Evolutionary conservation across 1,139 yeast species (phyloP).

Genomic region (Saccharomyces hybrid): DNA sequence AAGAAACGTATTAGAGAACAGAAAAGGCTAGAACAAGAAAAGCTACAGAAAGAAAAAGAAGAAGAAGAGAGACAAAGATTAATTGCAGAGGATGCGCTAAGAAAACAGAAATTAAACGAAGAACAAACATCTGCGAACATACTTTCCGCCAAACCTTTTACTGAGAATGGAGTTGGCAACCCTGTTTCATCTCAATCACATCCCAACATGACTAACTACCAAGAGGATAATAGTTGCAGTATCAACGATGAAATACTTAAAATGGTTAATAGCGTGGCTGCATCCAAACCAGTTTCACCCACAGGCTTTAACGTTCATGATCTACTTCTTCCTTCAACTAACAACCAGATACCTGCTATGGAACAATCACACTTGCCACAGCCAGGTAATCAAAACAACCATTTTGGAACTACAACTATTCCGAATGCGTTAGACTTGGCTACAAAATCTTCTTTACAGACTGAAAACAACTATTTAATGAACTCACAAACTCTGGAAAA

Average conservation of each 20-base stretch:
- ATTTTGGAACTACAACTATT: not conserved
- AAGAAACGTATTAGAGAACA: constrained; percentile 38
- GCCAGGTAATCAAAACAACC: not conserved
- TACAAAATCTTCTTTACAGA: not conserved
- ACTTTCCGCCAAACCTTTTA: not conserved
- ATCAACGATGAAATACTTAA: constrained; percentile 24
- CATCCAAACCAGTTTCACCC: constrained; percentile 14
- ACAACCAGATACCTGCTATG: not conserved
- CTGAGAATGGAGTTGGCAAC: not conserved
- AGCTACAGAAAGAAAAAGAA: constrained; percentile 30
- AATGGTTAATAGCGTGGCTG: constrained; percentile 26
- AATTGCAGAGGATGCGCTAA: constrained; percentile 31
- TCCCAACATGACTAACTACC: constrained; percentile 2
- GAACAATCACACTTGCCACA: not conserved
- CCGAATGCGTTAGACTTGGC: not conserved
- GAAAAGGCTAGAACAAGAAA: constrained; percentile 37
- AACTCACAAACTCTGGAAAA: not conserved
- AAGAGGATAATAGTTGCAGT: constrained; percentile 2
- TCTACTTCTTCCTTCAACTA: constrained; percentile 9
- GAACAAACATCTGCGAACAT: not conserved
- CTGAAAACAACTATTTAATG: not conserved
- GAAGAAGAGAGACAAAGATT: constrained; percentile 24
- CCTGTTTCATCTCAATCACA: not conserved
- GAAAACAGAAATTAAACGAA: not conserved
- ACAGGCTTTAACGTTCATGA: constrained; percentile 17